Evolutionary conservation across 768 basidiomycete species (phyloP).

Genomic region (Imleria badia): DNA sequence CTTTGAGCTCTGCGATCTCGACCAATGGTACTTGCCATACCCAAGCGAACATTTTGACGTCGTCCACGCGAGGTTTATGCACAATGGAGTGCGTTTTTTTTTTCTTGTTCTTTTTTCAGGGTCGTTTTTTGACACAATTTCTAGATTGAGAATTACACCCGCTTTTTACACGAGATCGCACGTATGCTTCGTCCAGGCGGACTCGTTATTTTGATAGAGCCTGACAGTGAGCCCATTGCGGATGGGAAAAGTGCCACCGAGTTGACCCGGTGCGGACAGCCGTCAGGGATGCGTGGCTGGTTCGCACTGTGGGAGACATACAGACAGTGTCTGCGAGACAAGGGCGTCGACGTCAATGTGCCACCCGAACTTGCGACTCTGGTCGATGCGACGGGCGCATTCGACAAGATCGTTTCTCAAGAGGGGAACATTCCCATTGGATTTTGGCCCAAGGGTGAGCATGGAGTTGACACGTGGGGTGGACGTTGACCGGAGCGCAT

Average conservation of each 20-base stretch:
- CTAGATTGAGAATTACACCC: constrained; percentile 63
- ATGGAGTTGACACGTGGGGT: constrained; percentile 5
- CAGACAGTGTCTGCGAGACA: constrained; percentile 49
- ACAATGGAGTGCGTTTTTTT: constrained; percentile 47
- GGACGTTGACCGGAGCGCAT: constrained; percentile 7
- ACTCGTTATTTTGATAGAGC: constrained; percentile 64
- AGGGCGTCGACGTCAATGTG: constrained; percentile 56
- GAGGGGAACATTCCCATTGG: constrained; percentile 68
- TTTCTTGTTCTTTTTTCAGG: neutral
- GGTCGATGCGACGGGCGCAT: constrained; percentile 47
- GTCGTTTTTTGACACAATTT: constrained; percentile 11
- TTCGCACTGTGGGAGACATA: constrained; percentile 63
- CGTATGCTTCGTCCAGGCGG: constrained; percentile 72
- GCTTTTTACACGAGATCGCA: constrained; percentile 57
- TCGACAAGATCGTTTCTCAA: constrained; percentile 53
- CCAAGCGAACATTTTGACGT: constrained; percentile 63
- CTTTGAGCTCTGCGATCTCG: constrained; percentile 71
- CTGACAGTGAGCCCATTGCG: constrained; percentile 51
- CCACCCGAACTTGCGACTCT: constrained; percentile 54
- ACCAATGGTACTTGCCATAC: constrained; percentile 60
- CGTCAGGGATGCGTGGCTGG: constrained; percentile 55
- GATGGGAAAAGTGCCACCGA: constrained; percentile 43
- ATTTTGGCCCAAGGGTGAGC: constrained; percentile 62
- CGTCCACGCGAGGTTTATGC: constrained; percentile 68
- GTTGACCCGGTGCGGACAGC: constrained; percentile 31